These are phyloP conservation scores for Ogataea paradorogensis DNA, from an alignment of 805 yeast species.

Conservation along the genomic window DNA sequence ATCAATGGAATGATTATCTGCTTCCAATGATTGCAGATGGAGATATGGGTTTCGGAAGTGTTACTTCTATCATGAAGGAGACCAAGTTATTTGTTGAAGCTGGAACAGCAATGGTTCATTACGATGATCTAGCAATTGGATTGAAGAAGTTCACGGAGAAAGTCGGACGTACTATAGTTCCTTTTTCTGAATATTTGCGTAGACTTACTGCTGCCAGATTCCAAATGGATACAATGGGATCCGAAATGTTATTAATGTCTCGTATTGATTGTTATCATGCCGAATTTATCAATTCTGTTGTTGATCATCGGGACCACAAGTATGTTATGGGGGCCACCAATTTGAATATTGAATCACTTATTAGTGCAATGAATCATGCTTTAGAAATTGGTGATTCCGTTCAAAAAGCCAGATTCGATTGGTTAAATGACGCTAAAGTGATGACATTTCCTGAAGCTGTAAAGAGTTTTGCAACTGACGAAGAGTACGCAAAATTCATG, in stretches of 20 bases:
- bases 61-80: conserved; percentile 59
- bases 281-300: conserved; percentile 45
- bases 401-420: conserved; percentile 38
- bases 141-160: conserved; percentile 66
- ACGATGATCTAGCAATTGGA: conserved; percentile 64
- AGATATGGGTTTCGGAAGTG: conserved; percentile 66
- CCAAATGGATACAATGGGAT: conserved; percentile 65
- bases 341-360: conserved; percentile 37
- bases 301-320: conserved; percentile 58
- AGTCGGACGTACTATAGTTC: conserved; percentile 60
- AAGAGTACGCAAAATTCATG: conserved; percentile 13
- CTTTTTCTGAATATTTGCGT: conserved; percentile 53
- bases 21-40: conserved; percentile 66
- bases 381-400: conserved; percentile 38
- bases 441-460: conserved; percentile 53
- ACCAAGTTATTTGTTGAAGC: conserved; percentile 64
- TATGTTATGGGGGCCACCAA: conserved; percentile 48
- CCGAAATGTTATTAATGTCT: conserved; percentile 56
- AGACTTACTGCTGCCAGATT: conserved; percentile 55
- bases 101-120: conserved; percentile 65
- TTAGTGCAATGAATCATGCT: conserved; percentile 43
- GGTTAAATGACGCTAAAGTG: conserved; percentile 43
- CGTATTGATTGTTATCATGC: conserved; percentile 60
- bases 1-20: conserved; percentile 43
- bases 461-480: conserved; percentile 28